Percentiles rank a stretch among this genome's conserved stretches.
Conservation (phyloP, 345 rosid genomes). For the Reutealis trisperma region DNA sequence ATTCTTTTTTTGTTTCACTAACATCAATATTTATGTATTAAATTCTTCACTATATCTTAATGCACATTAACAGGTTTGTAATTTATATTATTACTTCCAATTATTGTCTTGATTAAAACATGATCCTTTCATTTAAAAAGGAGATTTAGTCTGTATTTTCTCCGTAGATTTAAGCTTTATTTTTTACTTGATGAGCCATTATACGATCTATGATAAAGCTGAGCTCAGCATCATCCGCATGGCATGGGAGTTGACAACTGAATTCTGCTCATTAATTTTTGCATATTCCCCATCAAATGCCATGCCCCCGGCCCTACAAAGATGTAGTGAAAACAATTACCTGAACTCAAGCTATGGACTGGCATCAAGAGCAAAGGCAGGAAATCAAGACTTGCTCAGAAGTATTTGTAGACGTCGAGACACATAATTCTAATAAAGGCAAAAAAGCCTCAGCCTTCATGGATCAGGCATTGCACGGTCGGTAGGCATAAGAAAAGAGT, state of each 20-base stretch:
- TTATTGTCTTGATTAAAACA: too few relatives aligned
- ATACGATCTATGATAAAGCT: conserved; percentile 76
- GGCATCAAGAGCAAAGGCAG: background rate
- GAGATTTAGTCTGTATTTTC: too few relatives aligned
- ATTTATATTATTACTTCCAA: too few relatives aligned
- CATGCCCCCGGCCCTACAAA: conserved; percentile 84
- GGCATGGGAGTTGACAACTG: conserved; percentile 92
- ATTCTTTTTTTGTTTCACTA: background rate
- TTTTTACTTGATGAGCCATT: conserved; percentile 62
- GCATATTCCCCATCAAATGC: conserved; percentile 93
- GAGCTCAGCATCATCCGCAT: conserved; percentile 73
- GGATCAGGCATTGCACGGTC: too few relatives aligned
- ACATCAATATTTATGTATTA: too few relatives aligned
- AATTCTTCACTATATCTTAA: too few relatives aligned
- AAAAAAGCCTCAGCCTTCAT: too few relatives aligned
- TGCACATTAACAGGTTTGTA: too few relatives aligned
- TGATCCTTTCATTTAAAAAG: too few relatives aligned
- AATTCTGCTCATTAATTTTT: conserved; percentile 80
- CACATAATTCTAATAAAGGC: background rate
- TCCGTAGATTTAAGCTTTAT: too few relatives aligned
- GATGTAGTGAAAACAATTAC: conserved; percentile 6
- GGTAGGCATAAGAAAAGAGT: too few relatives aligned
- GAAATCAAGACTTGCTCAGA: background rate
- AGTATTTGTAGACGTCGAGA: background rate
- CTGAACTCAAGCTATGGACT: background rate